Evolutionary conservation across 495 filamentous ascomycete genomes (phyloP), one percentile per base, ranked within the genome.

Genomic region (Cudoniella acicularis): DNA sequence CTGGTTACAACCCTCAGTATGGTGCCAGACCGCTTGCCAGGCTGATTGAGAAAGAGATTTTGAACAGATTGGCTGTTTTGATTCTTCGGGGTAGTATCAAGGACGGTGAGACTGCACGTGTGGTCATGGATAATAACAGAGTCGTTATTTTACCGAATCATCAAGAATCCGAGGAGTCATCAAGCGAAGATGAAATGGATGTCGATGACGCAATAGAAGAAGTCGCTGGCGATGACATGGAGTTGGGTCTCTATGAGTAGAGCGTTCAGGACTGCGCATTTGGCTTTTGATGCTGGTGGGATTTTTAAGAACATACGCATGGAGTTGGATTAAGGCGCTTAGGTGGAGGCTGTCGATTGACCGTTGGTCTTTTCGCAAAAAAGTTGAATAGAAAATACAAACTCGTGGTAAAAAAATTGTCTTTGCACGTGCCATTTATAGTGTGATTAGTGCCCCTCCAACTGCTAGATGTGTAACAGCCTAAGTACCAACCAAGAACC

Each of bases 11-110:
- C 3, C 94, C 94, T 1, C 90, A 89, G 0, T 98, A 98, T 63
- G 94, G 94, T 70, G 94, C 94, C 27, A 79, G 94, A 40, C 94
- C 94, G 20, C 75, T 98, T 6, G 84, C 84, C 40, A 81, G 94
- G 36, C 80, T 98, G 62, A 95, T 98, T 60, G 93, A 98, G 76
- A 90, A 91, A 72, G 94, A 98, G 72, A 89, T 98, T 25, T 83
- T 98, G 60, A 98, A 98, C 71, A 86, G 86, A 27, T 75, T 98
- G 54, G 94, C 94, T 0, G 87, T 98, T 22, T 79, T 96, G 54
- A 90, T 98, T 51, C 82, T 98, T 13, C 80, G 91, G 27, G 92
- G 92, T 51, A 83, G 79, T 42, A 86, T 98, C 68, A 81, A 78
- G 63, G 92, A 98, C 67, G 91, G 92, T 21, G 94, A 98, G 73